Conservation (phyloP, 306 rosid genomes). For the Dalbergia cochinchinensis region DNA sequence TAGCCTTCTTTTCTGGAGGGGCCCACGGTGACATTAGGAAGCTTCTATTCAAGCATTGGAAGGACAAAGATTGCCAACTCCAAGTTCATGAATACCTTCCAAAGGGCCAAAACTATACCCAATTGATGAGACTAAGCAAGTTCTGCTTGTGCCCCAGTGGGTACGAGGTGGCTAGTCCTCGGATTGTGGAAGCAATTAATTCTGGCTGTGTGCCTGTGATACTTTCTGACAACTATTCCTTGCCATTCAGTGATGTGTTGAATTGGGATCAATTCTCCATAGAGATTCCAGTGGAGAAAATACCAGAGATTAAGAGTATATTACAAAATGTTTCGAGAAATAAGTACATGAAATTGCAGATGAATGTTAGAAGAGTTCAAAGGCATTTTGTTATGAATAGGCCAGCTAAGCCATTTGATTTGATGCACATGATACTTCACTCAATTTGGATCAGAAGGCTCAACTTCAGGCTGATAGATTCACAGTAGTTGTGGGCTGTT, state of each 20-base stretch:
- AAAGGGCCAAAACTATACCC: conserved; percentile 56
- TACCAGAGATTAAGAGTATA: conserved; percentile 65
- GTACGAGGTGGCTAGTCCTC: conserved; percentile 83
- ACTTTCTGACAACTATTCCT: conserved; percentile 59
- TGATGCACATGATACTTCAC: conserved; percentile 78
- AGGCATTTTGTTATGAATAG: conserved; percentile 71
- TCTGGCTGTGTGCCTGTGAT: conserved; percentile 81
- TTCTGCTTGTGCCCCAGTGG: conserved; percentile 90
- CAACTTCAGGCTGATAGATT: conserved; percentile 44
- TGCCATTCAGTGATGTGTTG: conserved; percentile 81
- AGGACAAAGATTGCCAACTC: conserved; percentile 64
- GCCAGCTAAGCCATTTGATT: conserved; percentile 75
- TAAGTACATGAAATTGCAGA: conserved; percentile 58
- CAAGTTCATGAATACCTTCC: conserved; percentile 72
- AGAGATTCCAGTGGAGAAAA: conserved; percentile 56
- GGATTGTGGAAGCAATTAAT: conserved; percentile 74
- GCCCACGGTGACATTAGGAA: conserved; percentile 65
- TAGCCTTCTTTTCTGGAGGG: conserved; percentile 76
- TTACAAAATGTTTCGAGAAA: conserved; percentile 54
- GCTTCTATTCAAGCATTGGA: conserved; percentile 61
- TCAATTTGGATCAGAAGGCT: conserved; percentile 79
- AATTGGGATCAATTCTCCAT: conserved; percentile 75
- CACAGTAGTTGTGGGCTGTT: not conserved
- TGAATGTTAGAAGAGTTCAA: conserved; percentile 53
- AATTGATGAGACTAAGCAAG: conserved; percentile 64